Evolutionary conservation across 441 rosid species (phyloP), one percentile per base, ranked within the genome.

Genomic region (Metrosideros polymorpha): DNA sequence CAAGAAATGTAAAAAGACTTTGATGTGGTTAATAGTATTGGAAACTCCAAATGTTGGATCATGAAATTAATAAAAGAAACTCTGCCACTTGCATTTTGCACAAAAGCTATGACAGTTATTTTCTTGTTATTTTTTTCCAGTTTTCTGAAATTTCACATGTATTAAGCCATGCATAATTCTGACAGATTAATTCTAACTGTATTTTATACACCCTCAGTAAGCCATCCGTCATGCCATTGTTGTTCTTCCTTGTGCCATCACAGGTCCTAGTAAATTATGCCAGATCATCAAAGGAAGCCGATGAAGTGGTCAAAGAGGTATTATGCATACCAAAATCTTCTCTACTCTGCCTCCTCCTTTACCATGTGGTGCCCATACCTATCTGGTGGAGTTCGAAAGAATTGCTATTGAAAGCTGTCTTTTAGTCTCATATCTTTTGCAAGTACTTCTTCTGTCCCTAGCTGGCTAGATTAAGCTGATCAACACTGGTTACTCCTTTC

Each of bases 211-310:
- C 0, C 47, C 79, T 66, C 7, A 66, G 4, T 19, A 66, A 66
- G 27, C 39, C 49, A 6, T 53, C 27, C 4, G 1, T 54, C 25
- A 22, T 54, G 43, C 18, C 19, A 27, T 10, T 52, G n/a, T 61
- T 53, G n/a, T 85, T 52, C n/a, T 71, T 30, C 83, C 43, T 86
- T 86, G 55, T 88, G 53, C 59, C 76, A 84, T 82, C 88, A 6
- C 94, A 97, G 99, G 99, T 97, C 84, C 90, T 98, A 91, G 98
- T 96, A 86, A 98, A 98, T 89, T 98, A 98, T 90, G 98, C 98
- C 63, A 92, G 98, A 90, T 98, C 99, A 86, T 93, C 98, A 84
- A 95, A 95, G 90, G 99, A 97, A 85, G 99, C 99, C 13, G 98
- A 96, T 85, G 98, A 95, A 90, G 99, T 98, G 88, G 92, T 94